Conservation (phyloP, 768 basidiomycete genomes). For the Suillus discolor region DNA sequence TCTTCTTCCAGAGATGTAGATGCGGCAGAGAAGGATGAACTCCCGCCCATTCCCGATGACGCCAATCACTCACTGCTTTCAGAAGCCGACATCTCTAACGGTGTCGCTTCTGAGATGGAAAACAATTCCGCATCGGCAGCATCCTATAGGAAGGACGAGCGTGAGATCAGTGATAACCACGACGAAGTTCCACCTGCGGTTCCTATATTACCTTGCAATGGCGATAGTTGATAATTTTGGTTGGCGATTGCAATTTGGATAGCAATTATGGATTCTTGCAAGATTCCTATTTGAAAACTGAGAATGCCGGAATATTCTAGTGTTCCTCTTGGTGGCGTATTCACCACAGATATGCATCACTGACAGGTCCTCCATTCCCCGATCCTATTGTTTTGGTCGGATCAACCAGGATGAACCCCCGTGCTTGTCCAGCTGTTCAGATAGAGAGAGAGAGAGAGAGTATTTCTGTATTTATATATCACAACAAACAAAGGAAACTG, state of each 20-base stretch:
- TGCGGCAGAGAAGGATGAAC: not conserved
- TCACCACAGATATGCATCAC: not conserved
- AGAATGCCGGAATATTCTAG: slow-evolving; percentile 1
- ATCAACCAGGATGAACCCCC: not conserved
- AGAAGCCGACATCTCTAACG: not conserved
- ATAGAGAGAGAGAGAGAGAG: too few species aligned
- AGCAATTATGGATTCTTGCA: slow-evolving; percentile 1
- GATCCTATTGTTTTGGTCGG: slow-evolving; percentile 7
- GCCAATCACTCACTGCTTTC: not conserved
- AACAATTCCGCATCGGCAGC: not conserved
- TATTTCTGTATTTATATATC: not conserved
- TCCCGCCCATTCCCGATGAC: slow-evolving; percentile 5
- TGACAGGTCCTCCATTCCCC: slow-evolving; percentile 6
- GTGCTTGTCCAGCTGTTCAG: not conserved
- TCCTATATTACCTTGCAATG: slow-evolving; percentile 4
- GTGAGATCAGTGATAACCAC: slow-evolving; percentile 1
- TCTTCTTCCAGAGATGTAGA: not conserved
- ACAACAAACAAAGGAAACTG: not conserved
- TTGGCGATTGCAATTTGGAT: not conserved
- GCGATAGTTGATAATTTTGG: slow-evolving; percentile 4
- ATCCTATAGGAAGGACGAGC: not conserved
- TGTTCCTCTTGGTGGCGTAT: not conserved
- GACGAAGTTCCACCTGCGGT: slow-evolving; percentile 4
- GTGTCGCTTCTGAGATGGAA: not conserved
- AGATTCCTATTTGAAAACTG: not conserved